Evolutionary conservation across 2,329 filamentous ascomycete species (phyloP).

Genomic region (Trichophyton schoenleinii): DNA sequence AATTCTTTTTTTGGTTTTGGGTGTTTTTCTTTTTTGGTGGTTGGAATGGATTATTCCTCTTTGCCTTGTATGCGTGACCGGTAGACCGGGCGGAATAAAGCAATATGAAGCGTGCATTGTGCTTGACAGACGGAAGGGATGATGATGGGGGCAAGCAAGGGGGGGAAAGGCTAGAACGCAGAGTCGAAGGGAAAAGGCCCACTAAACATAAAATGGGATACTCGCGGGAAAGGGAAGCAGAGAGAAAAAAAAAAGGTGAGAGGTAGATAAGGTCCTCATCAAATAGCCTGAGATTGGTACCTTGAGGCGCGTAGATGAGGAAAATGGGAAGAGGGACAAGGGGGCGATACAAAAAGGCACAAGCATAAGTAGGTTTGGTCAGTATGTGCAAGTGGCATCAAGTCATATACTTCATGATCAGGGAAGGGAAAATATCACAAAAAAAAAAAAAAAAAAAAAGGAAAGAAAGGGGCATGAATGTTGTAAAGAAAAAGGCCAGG

Average conservation of each 20-base stretch:
- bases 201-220: neutral
- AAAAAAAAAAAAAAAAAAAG: neutral
- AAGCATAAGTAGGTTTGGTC: slow-evolving; percentile 10
- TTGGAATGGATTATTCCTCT: neutral
- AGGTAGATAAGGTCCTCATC: neutral
- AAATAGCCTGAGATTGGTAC: neutral
- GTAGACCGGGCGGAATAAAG: neutral
- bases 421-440: neutral
- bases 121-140: neutral
- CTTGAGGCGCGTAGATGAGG: neutral
- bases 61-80: neutral
- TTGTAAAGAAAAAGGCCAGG: too few species aligned
- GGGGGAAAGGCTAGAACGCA: neutral
- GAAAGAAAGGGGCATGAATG: neutral
- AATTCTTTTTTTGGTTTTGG: neutral
- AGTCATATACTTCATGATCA: slow-evolving; percentile 3
- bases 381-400: slow-evolving; percentile 2
- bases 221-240: neutral
- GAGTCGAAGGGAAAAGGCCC: neutral
- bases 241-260: neutral
- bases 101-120: neutral
- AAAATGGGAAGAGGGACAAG: neutral
- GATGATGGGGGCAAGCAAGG: neutral
- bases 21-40: neutral
- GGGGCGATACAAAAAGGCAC: neutral